Evolutionary conservation across 192 early-diverging fungal species (phyloP), one percentile per base, ranked within the genome.

Genomic region (Linnemannia schmuckeri): DNA sequence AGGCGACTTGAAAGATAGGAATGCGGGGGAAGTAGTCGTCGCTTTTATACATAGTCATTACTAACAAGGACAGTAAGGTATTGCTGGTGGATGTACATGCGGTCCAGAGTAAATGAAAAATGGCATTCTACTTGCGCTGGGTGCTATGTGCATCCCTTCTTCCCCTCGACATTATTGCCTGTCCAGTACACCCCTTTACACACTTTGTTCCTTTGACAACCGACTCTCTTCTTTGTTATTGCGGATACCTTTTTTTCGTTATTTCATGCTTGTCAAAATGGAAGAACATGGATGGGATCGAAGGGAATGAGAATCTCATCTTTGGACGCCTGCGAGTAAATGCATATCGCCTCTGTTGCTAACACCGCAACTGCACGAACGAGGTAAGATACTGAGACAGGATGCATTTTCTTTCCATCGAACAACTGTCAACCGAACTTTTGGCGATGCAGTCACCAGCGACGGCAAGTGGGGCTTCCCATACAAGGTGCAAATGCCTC

Each of bases 261-360:
- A 4, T 18, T 52, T 61, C 61, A 66, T 66, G 61, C 61, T 30
- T 66, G 61, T 33, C 61, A 66, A 35, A 33, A 66, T 66, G 42
- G 6, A 69, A 35, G 72, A 46, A 47, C 72, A 69, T 40, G 27
- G 82, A 69, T 40, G 27, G 82, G 70, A 83, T 69, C 71, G 75
- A 83, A n/a, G 35, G 76, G 82, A 83, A 83, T 83, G 49, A 76
- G 82, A 83, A 83, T 83, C 76, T 37, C 20, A 0, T 13, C 42
- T 74, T 52, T 47, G 42, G 24, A 24, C n/a, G 71, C n/a, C 9
- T 52, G 18, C 17, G 17, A 18, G 49, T 52, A 52, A 22, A 6
- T 52, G 49, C 49, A 52, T 52, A 18, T 52, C 49, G 49, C 5
- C 18, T 52, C 49, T 52, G 13, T 13, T 49, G 47, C 47, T 49